Evolutionary conservation across 2,329 filamentous ascomycete species (phyloP).

Genomic region (Aureobasidium zeae): DNA sequence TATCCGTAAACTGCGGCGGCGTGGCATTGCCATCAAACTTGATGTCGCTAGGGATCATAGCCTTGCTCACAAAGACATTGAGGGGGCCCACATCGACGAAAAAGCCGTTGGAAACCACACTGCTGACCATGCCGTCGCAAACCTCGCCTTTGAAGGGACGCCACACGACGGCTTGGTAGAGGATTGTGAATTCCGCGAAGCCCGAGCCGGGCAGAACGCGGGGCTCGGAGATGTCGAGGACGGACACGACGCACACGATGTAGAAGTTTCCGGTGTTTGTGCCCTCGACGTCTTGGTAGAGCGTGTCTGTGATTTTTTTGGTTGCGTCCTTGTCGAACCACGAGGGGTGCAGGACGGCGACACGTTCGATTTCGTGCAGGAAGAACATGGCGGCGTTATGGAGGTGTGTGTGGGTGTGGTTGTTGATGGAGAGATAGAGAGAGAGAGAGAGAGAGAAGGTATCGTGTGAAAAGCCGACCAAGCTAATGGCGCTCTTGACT

Average conservation of each 20-base stretch:
- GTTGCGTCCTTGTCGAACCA: constrained; percentile 94
- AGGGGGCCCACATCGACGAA: constrained; percentile 76
- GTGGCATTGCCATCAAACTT: constrained; percentile 94
- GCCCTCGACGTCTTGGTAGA: constrained; percentile 88
- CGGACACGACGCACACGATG: constrained; percentile 96
- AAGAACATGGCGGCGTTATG: constrained; percentile 69
- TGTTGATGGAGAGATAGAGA: background rate
- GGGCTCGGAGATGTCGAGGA: constrained; percentile 79
- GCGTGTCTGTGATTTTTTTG: constrained; percentile 78
- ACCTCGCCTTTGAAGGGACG: constrained; percentile 96
- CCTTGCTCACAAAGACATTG: constrained; percentile 68
- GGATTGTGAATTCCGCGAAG: constrained; percentile 86
- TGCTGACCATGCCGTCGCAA: constrained; percentile 88
- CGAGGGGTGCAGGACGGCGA: constrained; percentile 89
- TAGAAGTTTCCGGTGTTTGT: constrained; percentile 94
- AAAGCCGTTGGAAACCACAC: constrained; percentile 85
- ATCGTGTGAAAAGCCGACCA: constrained; percentile 10
- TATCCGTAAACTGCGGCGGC: constrained; percentile 93
- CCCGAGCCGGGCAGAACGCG: constrained; percentile 86
- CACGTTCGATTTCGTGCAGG: constrained; percentile 90
- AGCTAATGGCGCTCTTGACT: constrained; percentile 11
- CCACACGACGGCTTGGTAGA: constrained; percentile 95
- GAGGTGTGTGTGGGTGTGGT: background rate
- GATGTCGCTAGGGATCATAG: constrained; percentile 83
- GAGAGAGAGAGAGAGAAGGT: background rate